Evolutionary conservation across 371 early-diverging fungal species (phyloP).

Genomic region (Nosema bombycis): DNA sequence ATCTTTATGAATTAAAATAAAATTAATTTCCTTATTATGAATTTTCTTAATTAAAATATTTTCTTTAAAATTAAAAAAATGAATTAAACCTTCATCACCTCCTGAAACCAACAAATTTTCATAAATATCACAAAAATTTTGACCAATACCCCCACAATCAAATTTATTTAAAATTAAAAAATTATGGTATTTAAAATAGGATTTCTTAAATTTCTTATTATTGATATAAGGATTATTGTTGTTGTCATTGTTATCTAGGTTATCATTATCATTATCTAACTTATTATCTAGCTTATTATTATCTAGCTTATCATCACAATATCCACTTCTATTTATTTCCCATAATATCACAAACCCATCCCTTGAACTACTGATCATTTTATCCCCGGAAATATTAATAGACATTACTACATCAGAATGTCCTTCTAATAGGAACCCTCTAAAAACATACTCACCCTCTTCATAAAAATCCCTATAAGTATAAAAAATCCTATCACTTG

Average conservation of each 20-base stretch:
- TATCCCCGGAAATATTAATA: background rate
- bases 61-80: slow-evolving; percentile 24
- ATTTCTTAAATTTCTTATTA: background rate
- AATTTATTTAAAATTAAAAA: slow-evolving; percentile 11
- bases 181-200: background rate
- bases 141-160: background rate
- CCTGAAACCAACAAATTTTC: slow-evolving; percentile 27
- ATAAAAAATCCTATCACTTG: slow-evolving; percentile 32
- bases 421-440: slow-evolving; percentile 6
- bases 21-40: slow-evolving; percentile 42
- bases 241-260: background rate
- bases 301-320: background rate
- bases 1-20: slow-evolving; percentile 16
- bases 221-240: background rate
- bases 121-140: slow-evolving; percentile 17
- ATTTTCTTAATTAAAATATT: slow-evolving; percentile 30
- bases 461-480: slow-evolving; percentile 12
- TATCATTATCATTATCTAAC: background rate
- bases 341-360: slow-evolving; percentile 28
- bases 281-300: background rate
- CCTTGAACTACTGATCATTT: slow-evolving; percentile 20
- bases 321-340: background rate
- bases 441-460: slow-evolving; percentile 9
- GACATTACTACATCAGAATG: slow-evolving; percentile 33
- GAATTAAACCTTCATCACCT: slow-evolving; percentile 36